Evolutionary conservation across 1,139 yeast species (phyloP), one percentile per base, ranked within the genome.

Genomic region (Suhomyces choctaworum): DNA sequence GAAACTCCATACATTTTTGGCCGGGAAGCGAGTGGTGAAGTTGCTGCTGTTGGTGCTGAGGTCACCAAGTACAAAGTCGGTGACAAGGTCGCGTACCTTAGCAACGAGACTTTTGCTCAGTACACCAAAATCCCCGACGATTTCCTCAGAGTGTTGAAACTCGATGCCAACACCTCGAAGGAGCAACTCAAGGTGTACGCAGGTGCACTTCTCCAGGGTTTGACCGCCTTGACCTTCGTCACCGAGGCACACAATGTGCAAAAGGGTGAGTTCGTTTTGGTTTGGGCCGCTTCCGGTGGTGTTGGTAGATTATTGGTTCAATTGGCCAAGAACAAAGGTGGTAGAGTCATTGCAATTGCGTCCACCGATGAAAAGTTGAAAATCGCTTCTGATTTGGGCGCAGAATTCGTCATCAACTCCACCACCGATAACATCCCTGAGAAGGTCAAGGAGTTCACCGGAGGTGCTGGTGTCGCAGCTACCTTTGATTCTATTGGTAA

Each of bases 251-350:
- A 85, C 56, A 53, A 66, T 3, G 85, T 88, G 22, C 54, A 83
- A 52, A 66, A 72, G 52, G 89, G 78, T 34, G 96, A 90, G 42
- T 73, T 60, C 46, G 73, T 83, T 26, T 67, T 89, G 35, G 80
- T 87, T 22, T 88, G 90, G 70, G 97, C 97, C 2, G 96, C 96
- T 12, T 96, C 96, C 7, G 97, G 97, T 32, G 96, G 97, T 39
- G 92, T 86, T 33, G 97, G 97, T 2, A 70, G 76, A 35, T 48
- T 86, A 11, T 60, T 87, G 36, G 70, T 72, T 28, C 96, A 88
- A 60, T 62, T 88, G 58, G 64, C 81, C 34, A 56, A 70, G 22
- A 60, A 60, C 17, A 66, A 66, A 34, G 95, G 95, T 16, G 96
- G 88, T 3, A 80, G 76, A 43, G 90, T 81, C 31, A 88, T 90